These are phyloP conservation scores for Tardiomyces digboiensis DNA, from an alignment of 1,139 yeast species.

Conservation along the genomic window DNA sequence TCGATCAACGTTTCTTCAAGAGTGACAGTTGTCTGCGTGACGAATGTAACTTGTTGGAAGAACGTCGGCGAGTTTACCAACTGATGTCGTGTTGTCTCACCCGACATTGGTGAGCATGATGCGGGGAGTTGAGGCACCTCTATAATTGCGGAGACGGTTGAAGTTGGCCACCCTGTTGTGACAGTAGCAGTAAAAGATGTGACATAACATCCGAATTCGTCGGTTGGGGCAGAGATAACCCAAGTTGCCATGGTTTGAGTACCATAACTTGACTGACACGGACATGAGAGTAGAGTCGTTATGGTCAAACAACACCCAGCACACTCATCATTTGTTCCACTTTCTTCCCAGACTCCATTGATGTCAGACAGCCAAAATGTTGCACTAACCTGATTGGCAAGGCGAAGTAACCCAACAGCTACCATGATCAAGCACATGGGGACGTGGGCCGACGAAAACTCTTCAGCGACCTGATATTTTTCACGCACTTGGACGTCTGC, in stretches of 20 bases:
- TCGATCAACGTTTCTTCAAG: too few relatives aligned
- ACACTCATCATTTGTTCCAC: conserved; percentile 15
- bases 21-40: too few relatives aligned
- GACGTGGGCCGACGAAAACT: too few relatives aligned
- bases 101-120: background rate
- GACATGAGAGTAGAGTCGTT: conserved; percentile 13
- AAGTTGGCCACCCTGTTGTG: conserved; percentile 16
- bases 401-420: background rate
- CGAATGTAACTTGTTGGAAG: too few relatives aligned
- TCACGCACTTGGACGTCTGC: too few relatives aligned
- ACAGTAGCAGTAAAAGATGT: conserved; percentile 20
- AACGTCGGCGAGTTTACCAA: too few relatives aligned
- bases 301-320: conserved; percentile 20
- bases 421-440: background rate
- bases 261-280: conserved; percentile 10
- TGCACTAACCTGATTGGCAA: background rate
- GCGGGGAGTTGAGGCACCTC: conserved; percentile 4
- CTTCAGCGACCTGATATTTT: too few relatives aligned
- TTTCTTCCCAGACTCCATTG: conserved; percentile 5
- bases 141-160: conserved; percentile 11
- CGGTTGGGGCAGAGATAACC: conserved; percentile 20
- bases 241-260: conserved; percentile 14
- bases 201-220: conserved; percentile 12
- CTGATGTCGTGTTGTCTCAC: background rate
- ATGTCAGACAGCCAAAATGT: background rate